Conservation (phyloP, 2,329 filamentous ascomycete genomes). For the Claviceps pusilla region DNA sequence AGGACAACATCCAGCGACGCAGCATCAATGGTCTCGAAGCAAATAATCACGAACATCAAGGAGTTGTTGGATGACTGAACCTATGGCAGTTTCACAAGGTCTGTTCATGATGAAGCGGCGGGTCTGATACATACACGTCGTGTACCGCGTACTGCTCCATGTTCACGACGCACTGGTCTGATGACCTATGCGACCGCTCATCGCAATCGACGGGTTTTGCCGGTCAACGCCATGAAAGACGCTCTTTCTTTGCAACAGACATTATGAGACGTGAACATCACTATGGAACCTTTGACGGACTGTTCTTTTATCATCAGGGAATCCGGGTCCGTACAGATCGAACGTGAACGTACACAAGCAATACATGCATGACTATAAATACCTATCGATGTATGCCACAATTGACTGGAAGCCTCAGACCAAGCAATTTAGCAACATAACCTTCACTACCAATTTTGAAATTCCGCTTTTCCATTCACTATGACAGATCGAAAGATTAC, state of each 20-base stretch:
- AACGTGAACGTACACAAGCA: too few relatives aligned
- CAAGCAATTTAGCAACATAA: too few relatives aligned
- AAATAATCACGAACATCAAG: slow-evolving; percentile 13
- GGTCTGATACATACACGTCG: not conserved
- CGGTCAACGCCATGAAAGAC: not conserved
- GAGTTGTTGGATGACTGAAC: not conserved
- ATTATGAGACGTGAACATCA: too few relatives aligned
- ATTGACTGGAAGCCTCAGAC: too few relatives aligned
- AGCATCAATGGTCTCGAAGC: slow-evolving; percentile 65
- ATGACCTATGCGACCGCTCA: not conserved
- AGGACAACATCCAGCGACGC: slow-evolving; percentile 56
- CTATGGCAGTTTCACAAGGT: not conserved
- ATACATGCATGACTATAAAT: too few relatives aligned
- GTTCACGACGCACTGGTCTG: not conserved
- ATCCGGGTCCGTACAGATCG: too few relatives aligned
- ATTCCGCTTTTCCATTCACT: too few relatives aligned
- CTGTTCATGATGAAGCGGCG: not conserved
- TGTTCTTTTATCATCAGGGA: not conserved
- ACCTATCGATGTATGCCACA: too few relatives aligned
- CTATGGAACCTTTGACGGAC: too few relatives aligned
- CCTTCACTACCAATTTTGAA: too few relatives aligned
- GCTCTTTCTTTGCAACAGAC: not conserved
- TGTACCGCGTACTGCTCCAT: not conserved
- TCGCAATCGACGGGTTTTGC: not conserved
- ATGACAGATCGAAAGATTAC: too few relatives aligned